These are phyloP conservation scores for Elaeis oleifera DNA, from an alignment of 202 grass and related monocot species.

Conservation along the genomic window DNA sequence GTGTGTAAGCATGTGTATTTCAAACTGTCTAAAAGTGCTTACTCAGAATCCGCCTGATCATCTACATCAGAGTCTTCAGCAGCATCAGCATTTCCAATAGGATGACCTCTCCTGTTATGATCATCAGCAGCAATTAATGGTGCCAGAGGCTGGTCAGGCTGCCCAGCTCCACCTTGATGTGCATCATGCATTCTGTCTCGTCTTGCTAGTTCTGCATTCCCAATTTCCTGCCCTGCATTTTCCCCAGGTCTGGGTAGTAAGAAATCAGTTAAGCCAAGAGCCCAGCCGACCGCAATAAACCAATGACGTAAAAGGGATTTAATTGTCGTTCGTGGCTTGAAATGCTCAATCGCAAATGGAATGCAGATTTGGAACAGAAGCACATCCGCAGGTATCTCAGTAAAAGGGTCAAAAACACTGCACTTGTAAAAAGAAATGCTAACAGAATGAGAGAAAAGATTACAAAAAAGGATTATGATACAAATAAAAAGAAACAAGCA, in stretches of 20 bases:
- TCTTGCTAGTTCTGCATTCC: slow-evolving; percentile 15
- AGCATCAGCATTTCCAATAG: too few species aligned
- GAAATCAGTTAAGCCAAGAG: slow-evolving; percentile 28
- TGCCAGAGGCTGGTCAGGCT: background rate
- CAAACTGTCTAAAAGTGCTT: too few species aligned
- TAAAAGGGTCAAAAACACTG: slow-evolving; percentile 96
- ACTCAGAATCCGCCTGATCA: too few species aligned
- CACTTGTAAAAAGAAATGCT: slow-evolving; percentile 9
- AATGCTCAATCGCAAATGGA: slow-evolving; percentile 29
- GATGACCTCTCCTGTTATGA: too few species aligned
- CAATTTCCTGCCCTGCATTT: slow-evolving; percentile 15
- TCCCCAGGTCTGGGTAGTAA: slow-evolving; percentile 22
- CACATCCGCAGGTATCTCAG: slow-evolving; percentile 28
- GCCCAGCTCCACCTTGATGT: slow-evolving; percentile 26
- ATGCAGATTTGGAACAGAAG: slow-evolving; percentile 32
- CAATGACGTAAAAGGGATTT: slow-evolving; percentile 23
- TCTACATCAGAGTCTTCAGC: too few species aligned
- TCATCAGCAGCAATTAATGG: too few species aligned
- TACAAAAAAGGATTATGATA: background rate
- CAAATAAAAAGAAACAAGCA: slow-evolving; percentile 7
- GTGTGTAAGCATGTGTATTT: too few species aligned
- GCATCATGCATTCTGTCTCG: slow-evolving; percentile 15
- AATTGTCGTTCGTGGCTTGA: slow-evolving; percentile 18
- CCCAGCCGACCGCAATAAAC: slow-evolving; percentile 17
- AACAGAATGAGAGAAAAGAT: slow-evolving; percentile 1